phyloP scores from a whole-genome alignment of 352 stramenopile genomes.

The Thalassiosira hispida region DNA sequence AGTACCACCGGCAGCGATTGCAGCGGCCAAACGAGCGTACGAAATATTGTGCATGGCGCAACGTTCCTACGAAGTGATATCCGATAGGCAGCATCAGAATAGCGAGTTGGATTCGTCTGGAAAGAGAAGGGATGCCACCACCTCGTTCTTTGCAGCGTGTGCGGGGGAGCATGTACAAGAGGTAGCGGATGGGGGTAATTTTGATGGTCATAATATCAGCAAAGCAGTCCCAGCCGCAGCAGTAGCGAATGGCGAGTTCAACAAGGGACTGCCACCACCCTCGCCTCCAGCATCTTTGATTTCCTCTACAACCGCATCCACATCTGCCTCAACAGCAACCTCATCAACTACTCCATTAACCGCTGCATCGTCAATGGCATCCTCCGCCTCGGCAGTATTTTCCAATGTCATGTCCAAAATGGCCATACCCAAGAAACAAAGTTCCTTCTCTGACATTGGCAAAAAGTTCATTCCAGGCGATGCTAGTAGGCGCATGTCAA shows the following conservation, averaged over 20 bases:
- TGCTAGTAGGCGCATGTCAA: not conserved
- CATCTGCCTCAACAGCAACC: conserved; percentile 6
- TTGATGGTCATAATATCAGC: not conserved
- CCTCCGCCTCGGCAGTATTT: conserved; percentile 10
- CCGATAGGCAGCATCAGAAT: not conserved
- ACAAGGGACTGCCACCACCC: not conserved
- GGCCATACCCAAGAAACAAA: conserved; percentile 13
- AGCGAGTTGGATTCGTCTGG: not conserved
- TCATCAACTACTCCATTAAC: too few relatives aligned
- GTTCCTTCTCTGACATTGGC: conserved; percentile 11
- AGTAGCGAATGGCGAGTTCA: not conserved
- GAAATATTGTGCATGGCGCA: conserved; percentile 26
- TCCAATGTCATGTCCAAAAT: conserved; percentile 23
- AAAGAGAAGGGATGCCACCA: conserved; percentile 25
- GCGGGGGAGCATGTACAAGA: not conserved
- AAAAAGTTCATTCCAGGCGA: conserved; percentile 17
- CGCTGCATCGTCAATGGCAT: conserved; percentile 16
- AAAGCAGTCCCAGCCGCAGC: not conserved
- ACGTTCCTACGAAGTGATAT: conserved; percentile 15
- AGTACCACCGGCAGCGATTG: not conserved
- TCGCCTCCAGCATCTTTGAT: not conserved
- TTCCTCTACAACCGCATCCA: conserved; percentile 1
- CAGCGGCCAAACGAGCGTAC: conserved; percentile 18
- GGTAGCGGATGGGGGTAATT: not conserved
- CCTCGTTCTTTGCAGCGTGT: conserved; percentile 35